These are phyloP conservation scores for Fulvia fulva DNA, from an alignment of 2,329 filamentous ascomycete species.

Conservation along the genomic window DNA sequence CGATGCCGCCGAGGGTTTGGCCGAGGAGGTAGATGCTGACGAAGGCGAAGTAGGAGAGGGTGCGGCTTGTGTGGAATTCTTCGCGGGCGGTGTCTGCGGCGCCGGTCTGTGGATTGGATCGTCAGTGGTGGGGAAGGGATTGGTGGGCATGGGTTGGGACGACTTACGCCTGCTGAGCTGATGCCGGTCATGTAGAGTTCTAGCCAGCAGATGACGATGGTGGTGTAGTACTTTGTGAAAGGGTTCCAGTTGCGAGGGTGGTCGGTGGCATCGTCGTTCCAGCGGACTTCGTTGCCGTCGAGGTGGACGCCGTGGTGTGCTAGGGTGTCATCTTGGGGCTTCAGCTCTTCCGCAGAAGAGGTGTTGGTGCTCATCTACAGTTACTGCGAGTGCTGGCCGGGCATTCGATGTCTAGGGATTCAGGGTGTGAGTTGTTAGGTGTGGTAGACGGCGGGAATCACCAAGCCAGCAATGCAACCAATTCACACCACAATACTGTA, in stretches of 20 bases:
- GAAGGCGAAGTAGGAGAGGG: conserved; percentile 18
- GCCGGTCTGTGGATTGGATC: conserved; percentile 12
- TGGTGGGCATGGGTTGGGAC: too few relatives aligned
- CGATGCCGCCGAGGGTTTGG: conserved; percentile 36
- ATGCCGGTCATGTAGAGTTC: conserved; percentile 22
- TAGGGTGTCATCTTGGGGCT: not conserved
- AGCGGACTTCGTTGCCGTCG: conserved; percentile 14
- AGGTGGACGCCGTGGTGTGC: conserved; percentile 13
- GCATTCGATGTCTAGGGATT: not conserved
- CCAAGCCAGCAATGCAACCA: too few relatives aligned
- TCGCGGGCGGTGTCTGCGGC: conserved; percentile 12
- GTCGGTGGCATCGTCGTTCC: conserved; percentile 14
- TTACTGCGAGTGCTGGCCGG: not conserved
- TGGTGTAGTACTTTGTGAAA: conserved; percentile 14
- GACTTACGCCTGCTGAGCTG: conserved; percentile 18
- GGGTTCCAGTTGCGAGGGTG: conserved; percentile 18
- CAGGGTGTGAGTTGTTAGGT: not conserved
- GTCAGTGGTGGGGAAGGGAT: too few relatives aligned
- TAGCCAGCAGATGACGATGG: conserved; percentile 15
- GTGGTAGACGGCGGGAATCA: too few relatives aligned
- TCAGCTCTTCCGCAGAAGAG: not conserved
- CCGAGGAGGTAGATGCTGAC: conserved; percentile 29
- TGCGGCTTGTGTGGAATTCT: conserved; percentile 17
- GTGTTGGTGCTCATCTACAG: not conserved
- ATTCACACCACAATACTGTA: too few relatives aligned